Evolutionary conservation across 805 yeast genomes (phyloP).

Genomic region (Ogataea salicorniae): DNA sequence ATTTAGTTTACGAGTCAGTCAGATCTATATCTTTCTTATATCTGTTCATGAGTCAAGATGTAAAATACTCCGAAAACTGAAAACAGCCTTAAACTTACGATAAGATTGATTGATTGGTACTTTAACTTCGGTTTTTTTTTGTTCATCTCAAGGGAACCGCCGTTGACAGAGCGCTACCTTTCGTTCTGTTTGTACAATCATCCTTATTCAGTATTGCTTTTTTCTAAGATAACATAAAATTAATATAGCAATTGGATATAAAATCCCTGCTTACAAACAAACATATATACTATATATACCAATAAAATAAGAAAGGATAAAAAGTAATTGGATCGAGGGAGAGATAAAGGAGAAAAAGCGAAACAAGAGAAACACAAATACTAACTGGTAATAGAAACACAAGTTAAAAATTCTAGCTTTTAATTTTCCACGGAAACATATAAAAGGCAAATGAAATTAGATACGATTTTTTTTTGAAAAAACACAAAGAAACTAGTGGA

Average conservation of each 20-base stretch:
- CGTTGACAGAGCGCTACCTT: too few species aligned
- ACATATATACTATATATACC: not conserved
- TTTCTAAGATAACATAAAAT: too few species aligned
- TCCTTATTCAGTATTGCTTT: too few species aligned
- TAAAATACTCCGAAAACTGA: too few species aligned
- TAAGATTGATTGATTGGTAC: too few species aligned
- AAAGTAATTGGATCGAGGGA: not conserved
- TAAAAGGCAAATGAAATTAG: not conserved
- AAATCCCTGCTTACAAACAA: not conserved
- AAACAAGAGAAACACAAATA: not conserved
- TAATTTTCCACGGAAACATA: not conserved
- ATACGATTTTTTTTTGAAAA: not conserved
- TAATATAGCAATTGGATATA: not conserved
- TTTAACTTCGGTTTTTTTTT: too few species aligned
- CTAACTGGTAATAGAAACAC: not conserved
- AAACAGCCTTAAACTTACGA: too few species aligned
- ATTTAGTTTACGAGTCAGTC: too few species aligned
- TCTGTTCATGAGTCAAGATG: too few species aligned
- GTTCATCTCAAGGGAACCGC: too few species aligned
- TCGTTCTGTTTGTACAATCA: too few species aligned
- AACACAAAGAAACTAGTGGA: not conserved
- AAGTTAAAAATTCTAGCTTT: not conserved
- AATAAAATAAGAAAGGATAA: not conserved
- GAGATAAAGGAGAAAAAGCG: not conserved
- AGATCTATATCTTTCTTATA: too few species aligned